These are phyloP conservation scores for Aspergillus quadrilineatus DNA, from an alignment of 2,329 filamentous ascomycete species.

Conservation along the genomic window DNA sequence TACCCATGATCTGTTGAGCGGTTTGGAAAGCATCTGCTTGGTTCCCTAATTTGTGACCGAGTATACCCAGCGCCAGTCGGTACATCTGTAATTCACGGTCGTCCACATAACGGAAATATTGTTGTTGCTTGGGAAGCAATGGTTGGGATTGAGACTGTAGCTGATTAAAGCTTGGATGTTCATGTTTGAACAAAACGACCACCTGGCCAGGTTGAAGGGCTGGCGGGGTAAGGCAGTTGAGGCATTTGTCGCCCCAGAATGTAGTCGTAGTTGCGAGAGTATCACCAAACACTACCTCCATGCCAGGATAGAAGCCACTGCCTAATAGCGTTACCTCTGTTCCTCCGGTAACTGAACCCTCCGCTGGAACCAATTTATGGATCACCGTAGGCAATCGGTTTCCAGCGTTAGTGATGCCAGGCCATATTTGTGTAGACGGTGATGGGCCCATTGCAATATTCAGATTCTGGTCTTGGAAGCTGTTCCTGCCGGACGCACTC, in stretches of 20 bases:
- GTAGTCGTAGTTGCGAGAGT: constrained; percentile 68
- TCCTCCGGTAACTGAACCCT: constrained; percentile 78
- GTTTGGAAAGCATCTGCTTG: constrained; percentile 50
- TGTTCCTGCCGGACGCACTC: constrained; percentile 46
- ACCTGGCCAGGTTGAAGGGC: constrained; percentile 67
- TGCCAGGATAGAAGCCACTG: constrained; percentile 72
- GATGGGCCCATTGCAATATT: constrained; percentile 40
- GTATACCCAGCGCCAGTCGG: constrained; percentile 44
- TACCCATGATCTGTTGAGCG: constrained; percentile 50
- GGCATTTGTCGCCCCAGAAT: constrained; percentile 75
- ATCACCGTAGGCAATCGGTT: constrained; percentile 63
- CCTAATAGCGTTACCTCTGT: constrained; percentile 85
- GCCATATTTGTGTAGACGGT: constrained; percentile 52
- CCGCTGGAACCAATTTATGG: constrained; percentile 77
- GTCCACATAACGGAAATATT: constrained; percentile 67
- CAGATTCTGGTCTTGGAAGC: constrained; percentile 38
- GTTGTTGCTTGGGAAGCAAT: constrained; percentile 49
- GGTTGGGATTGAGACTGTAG: constrained; percentile 46
- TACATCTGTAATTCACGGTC: constrained; percentile 51
- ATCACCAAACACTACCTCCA: constrained; percentile 84
- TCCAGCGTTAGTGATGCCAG: constrained; percentile 52
- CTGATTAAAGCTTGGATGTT: constrained; percentile 50
- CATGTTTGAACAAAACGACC: constrained; percentile 65
- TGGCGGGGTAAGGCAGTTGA: constrained; percentile 76
- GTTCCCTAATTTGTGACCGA: constrained; percentile 48